Conservation (phyloP, 208 protist genomes). For the Crithidia brevicula region DNA sequence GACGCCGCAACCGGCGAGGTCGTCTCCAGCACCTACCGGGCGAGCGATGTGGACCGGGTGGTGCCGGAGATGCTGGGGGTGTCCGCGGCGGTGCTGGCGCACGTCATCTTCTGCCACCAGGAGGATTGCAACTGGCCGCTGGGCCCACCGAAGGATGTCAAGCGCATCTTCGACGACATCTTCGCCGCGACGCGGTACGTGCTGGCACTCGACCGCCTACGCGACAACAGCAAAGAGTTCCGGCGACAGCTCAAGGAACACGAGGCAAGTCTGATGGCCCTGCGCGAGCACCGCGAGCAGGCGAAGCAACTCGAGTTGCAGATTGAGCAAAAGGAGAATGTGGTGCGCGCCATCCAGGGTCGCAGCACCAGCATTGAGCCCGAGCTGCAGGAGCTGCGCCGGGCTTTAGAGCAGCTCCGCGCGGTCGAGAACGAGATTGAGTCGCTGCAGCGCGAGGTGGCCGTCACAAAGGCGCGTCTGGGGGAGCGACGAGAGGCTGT, state of each 20-base stretch:
- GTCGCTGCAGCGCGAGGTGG: constrained; percentile 55
- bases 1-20: constrained; percentile 85
- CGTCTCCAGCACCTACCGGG: constrained; percentile 84
- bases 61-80: constrained; percentile 98
- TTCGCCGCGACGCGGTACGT: constrained; percentile 97
- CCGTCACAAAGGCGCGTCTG: constrained; percentile 63
- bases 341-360: constrained; percentile 40
- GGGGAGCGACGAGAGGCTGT: constrained; percentile 66
- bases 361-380: constrained; percentile 60
- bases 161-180: constrained; percentile 99
- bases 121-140: constrained; percentile 99
- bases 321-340: constrained; percentile 65
- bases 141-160: constrained; percentile 92
- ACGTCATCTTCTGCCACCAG: constrained; percentile 98
- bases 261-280: constrained; percentile 71
- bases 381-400: constrained; percentile 56
- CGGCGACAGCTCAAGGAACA: constrained; percentile 84
- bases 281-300: constrained; percentile 84
- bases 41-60: constrained; percentile 95
- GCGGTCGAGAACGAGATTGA: constrained; percentile 63
- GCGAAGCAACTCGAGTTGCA: constrained; percentile 63
- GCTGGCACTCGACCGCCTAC: constrained; percentile 84
- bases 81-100: constrained; percentile 97
- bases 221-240: constrained; percentile 89
- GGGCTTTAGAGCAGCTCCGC: constrained; percentile 49